phyloP scores from a whole-genome alignment of 768 basidiomycete genomes.

The Glaciozyma antarctica region DNA sequence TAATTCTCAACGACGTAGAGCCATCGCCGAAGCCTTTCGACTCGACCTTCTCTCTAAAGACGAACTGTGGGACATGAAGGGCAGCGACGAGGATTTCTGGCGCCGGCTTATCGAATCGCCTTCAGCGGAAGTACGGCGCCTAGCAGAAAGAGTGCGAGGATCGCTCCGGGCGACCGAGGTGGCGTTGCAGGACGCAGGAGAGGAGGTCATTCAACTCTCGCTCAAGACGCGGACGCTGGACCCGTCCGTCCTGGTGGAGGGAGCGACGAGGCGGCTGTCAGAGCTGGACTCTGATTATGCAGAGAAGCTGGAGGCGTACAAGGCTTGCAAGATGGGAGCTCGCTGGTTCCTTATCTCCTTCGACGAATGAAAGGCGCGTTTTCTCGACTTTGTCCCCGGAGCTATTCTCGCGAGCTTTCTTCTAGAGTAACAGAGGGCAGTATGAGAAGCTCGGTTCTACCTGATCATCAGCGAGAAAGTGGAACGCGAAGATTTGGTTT shows the following conservation, averaged over 20 bases:
- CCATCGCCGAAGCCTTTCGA: constrained; percentile 15
- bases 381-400: not conserved
- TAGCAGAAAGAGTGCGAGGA: constrained; percentile 9
- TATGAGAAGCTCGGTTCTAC: too few relatives aligned
- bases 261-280: constrained; percentile 8
- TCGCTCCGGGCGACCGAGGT: constrained; percentile 6
- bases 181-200: not conserved
- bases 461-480: too few relatives aligned
- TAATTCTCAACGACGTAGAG: not conserved
- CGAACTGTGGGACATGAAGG: constrained; percentile 6
- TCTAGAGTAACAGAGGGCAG: too few relatives aligned
- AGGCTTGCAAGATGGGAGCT: constrained; percentile 5
- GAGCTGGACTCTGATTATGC: constrained; percentile 18
- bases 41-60: constrained; percentile 5
- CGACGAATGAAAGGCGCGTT: not conserved
- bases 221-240: constrained; percentile 22
- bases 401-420: too few relatives aligned
- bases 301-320: constrained; percentile 2
- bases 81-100: constrained; percentile 24
- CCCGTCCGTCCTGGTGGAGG: constrained; percentile 21
- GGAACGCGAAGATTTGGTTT: too few relatives aligned
- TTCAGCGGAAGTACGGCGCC: constrained; percentile 2
- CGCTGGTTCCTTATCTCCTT: not conserved
- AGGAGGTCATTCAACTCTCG: constrained; percentile 1
- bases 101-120: constrained; percentile 4